Evolutionary conservation across 2,329 filamentous ascomycete species (phyloP), one percentile per base, ranked within the genome.

Genomic region (Botryosphaeria dothidea): DNA sequence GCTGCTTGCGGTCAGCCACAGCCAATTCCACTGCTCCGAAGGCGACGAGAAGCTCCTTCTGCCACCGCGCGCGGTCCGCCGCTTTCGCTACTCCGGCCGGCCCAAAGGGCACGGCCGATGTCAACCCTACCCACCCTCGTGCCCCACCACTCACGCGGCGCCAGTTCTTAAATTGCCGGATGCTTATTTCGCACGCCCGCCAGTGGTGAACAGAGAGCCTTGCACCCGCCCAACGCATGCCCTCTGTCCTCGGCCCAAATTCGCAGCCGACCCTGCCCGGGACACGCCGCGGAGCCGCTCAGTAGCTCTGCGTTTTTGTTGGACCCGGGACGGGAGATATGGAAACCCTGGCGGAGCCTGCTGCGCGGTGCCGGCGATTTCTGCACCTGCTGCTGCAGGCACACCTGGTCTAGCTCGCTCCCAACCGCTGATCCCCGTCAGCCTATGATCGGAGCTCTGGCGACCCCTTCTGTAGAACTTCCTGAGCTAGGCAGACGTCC

Each of bases 11-110:
- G 41, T 17, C 27, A 34, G 34, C 41, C 17, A 17, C 15, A 38
- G 25, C n/a, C 41, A 23, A 60, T 60, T 60, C 56, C 56, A 46
- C 56, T 60, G 56, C 56, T 34, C 56, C 56, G 56, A n/a, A n/a
- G n/a, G n/a, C n/a, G n/a, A 41, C 38, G 38, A 11, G 38, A 4
- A 6, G 43, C 43, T 21, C 6, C 2, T 11, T 13, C 51, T 29
- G 34, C 15, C n/a, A 36, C 54, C 38, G 23, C 21, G 51, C 51
- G 51, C 54, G 36, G 36, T 27, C 54, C 36, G 54, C 54, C 38
- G 56, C 52, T 45, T 43, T 43, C 36, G 54, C 36, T 7, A 3
- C 54, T 58, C 54, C 54, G 54, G 54, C 36, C 54, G 52, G 52
- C 54, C 43, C 54, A 21, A 45, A 43, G 54, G 54, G 54, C 56